These are phyloP conservation scores for Chloris gayana DNA, from an alignment of 176 grass and related monocot genomes.

Conservation along the genomic window DNA sequence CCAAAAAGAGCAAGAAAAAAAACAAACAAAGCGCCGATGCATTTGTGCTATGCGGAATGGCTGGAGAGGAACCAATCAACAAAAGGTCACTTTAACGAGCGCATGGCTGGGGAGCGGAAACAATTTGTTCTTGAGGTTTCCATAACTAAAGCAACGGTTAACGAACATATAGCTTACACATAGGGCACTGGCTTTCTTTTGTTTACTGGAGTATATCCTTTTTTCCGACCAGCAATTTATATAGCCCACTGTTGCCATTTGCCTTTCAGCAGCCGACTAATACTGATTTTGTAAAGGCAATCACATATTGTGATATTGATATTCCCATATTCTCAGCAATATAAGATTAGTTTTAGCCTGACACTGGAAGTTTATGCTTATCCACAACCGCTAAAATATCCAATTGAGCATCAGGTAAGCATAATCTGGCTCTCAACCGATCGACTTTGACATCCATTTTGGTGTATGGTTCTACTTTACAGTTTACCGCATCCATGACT, in stretches of 20 bases:
- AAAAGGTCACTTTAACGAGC: not conserved
- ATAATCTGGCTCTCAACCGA: not conserved
- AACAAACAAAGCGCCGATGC: slow-evolving; percentile 1
- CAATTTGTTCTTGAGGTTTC: not conserved
- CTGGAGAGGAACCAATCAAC: slow-evolving; percentile 21
- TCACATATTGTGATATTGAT: not conserved
- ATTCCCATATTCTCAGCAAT: slow-evolving; percentile 1
- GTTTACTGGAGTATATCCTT: not conserved
- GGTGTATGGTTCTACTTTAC: not conserved
- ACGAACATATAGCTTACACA: slow-evolving; percentile 11
- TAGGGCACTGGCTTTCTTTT: not conserved
- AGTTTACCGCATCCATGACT: slow-evolving; percentile 13
- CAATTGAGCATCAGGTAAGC: not conserved
- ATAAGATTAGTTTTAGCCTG: slow-evolving; percentile 4
- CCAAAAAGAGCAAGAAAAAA: not conserved
- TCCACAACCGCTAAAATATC: slow-evolving; percentile 17
- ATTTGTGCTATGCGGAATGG: slow-evolving; percentile 38
- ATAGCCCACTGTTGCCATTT: slow-evolving; percentile 3
- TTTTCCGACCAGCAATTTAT: not conserved
- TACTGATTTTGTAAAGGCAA: too few relatives aligned
- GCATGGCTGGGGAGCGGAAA: slow-evolving; percentile 1
- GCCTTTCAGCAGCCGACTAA: not conserved
- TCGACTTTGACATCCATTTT: not conserved
- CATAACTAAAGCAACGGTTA: slow-evolving; percentile 35
- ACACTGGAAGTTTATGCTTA: slow-evolving; percentile 24